Evolutionary conservation across 2,329 filamentous ascomycete species (phyloP).

Genomic region (Colletotrichum orbiculare): DNA sequence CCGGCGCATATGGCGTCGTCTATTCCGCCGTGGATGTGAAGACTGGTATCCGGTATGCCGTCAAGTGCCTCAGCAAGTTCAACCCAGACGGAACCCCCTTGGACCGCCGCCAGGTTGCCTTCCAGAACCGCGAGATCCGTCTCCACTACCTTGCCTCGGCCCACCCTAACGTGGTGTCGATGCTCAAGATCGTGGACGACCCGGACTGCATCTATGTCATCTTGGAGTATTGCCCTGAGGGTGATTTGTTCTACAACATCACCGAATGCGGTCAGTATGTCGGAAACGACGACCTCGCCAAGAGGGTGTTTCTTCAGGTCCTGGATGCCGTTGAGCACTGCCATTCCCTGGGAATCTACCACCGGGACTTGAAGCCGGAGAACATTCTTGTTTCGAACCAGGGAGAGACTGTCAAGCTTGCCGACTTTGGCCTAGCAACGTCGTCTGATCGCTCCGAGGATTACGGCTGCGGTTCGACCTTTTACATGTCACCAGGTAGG

Average conservation of each 20-base stretch:
- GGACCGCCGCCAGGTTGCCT: slow-evolving; percentile 86
- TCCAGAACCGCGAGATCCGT: slow-evolving; percentile 92
- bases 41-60: slow-evolving; percentile 85
- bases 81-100: slow-evolving; percentile 77
- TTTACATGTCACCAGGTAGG: slow-evolving; percentile 99
- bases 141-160: slow-evolving; percentile 90
- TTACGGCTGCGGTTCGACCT: slow-evolving; percentile 97
- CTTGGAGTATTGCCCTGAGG: slow-evolving; percentile 96
- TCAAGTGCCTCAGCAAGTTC: slow-evolving; percentile 96
- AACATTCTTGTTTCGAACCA: slow-evolving; percentile 93
- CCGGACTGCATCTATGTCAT: slow-evolving; percentile 95
- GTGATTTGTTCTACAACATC: slow-evolving; percentile 97
- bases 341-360: slow-evolving; percentile 93
- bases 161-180: slow-evolving; percentile 92
- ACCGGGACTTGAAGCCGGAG: slow-evolving; percentile 97
- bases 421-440: slow-evolving; percentile 96
- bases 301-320: slow-evolving; percentile 91
- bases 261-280: slow-evolving; percentile 94
- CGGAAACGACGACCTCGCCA: slow-evolving; percentile 89
- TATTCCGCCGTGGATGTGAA: slow-evolving; percentile 89
- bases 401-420: slow-evolving; percentile 91
- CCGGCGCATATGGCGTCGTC: slow-evolving; percentile 96
- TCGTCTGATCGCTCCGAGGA: slow-evolving; percentile 86
- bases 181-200: slow-evolving; percentile 93
- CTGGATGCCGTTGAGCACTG: slow-evolving; percentile 96